phyloP scores from a whole-genome alignment of 345 rosid genomes.

The Cardamine occulta region DNA sequence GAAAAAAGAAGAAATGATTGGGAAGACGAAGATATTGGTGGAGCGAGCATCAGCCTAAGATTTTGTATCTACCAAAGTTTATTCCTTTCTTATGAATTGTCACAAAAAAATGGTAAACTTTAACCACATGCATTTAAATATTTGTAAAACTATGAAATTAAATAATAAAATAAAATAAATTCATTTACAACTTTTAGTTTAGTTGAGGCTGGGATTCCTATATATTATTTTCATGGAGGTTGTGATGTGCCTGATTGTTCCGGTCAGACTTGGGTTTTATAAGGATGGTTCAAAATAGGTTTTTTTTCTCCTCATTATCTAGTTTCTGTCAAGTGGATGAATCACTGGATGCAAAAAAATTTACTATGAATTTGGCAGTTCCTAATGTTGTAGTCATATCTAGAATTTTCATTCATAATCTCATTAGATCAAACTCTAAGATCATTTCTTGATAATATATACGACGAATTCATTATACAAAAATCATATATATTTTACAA shows the following conservation, averaged over 20 bases:
- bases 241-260: background rate
- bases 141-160: background rate
- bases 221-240: background rate
- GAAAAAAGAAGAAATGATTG: constrained; percentile 50
- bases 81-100: constrained; percentile 39
- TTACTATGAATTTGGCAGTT: too few species aligned
- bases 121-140: constrained; percentile 2
- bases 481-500: background rate
- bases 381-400: too few species aligned
- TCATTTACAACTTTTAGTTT: background rate
- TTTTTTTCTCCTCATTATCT: too few species aligned
- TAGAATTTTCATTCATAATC: too few species aligned
- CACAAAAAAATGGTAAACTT: constrained; percentile 19
- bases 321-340: background rate
- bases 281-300: background rate
- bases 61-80: constrained; percentile 46
- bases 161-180: background rate
- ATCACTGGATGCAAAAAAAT: background rate
- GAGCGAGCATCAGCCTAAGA: constrained; percentile 62
- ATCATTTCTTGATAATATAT: too few species aligned
- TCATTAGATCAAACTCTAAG: too few species aligned
- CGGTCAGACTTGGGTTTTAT: background rate
- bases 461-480: too few species aligned
- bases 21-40: constrained; percentile 61
- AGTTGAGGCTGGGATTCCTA: background rate